These are phyloP conservation scores for Crotalaria pallida DNA, from an alignment of 306 rosid species.

Conservation along the genomic window DNA sequence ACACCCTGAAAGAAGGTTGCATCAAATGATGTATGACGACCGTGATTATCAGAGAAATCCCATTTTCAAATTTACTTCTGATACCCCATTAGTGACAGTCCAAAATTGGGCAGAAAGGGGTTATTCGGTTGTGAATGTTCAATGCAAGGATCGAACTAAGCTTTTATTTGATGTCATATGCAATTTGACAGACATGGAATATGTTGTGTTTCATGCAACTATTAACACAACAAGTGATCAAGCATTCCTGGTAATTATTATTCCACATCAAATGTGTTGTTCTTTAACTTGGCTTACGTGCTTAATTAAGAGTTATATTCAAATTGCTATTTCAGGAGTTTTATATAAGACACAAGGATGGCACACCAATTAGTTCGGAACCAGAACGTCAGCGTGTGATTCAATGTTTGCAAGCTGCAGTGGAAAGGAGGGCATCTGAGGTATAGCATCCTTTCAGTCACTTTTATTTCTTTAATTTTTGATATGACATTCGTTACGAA, in stretches of 20 bases:
- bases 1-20: conserved; percentile 80
- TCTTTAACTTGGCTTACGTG: background rate
- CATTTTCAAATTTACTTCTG: conserved; percentile 35
- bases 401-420: conserved; percentile 82
- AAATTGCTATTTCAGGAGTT: conserved; percentile 57
- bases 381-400: conserved; percentile 86
- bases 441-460: conserved; percentile 26
- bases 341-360: conserved; percentile 81
- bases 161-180: conserved; percentile 87
- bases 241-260: conserved; percentile 55
- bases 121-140: conserved; percentile 80
- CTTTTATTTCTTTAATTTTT: background rate
- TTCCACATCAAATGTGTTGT: background rate
- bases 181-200: conserved; percentile 89
- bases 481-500: background rate
- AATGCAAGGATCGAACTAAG: conserved; percentile 77
- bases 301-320: background rate
- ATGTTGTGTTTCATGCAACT: conserved; percentile 90
- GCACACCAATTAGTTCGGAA: conserved; percentile 92
- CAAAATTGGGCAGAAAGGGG: conserved; percentile 87
- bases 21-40: conserved; percentile 90
- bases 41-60: conserved; percentile 83
- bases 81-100: conserved; percentile 56
- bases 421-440: conserved; percentile 72
- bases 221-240: conserved; percentile 52